Percentiles rank a stretch among this genome's conserved stretches.
phyloP scores from a whole-genome alignment of 768 basidiomycete species.

The Boletus rubropictus region DNA sequence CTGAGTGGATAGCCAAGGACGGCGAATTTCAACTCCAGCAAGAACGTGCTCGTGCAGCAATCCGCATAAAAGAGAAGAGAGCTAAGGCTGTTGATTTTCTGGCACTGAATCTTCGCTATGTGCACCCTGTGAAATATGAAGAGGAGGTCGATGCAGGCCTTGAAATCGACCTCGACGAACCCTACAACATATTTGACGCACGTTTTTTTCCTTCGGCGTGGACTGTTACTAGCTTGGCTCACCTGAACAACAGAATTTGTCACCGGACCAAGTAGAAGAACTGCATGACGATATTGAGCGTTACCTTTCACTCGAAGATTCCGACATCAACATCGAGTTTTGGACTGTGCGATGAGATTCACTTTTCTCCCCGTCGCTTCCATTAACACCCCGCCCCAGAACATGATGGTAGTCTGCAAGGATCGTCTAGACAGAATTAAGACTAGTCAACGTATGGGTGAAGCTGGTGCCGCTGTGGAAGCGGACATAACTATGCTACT shows the following conservation, averaged over 20 bases:
- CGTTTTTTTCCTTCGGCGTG: constrained; percentile 24
- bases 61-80: constrained; percentile 91
- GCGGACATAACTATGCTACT: constrained; percentile 76
- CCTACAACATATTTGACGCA: constrained; percentile 95
- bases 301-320: constrained; percentile 82
- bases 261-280: constrained; percentile 84
- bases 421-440: constrained; percentile 78
- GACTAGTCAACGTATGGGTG: constrained; percentile 52
- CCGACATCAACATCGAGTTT: constrained; percentile 86
- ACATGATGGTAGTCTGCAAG: constrained; percentile 97
- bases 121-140: constrained; percentile 68
- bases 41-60: constrained; percentile 82
- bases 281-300: constrained; percentile 91
- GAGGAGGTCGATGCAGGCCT: constrained; percentile 82
- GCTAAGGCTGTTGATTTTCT: constrained; percentile 99
- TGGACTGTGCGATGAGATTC: constrained; percentile 69
- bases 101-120: constrained; percentile 92
- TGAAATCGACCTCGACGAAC: constrained; percentile 97
- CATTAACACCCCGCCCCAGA: constrained; percentile 40
- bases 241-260: constrained; percentile 58
- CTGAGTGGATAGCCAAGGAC: constrained; percentile 95
- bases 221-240: neutral
- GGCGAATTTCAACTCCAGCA: constrained; percentile 97
- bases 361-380: neutral
- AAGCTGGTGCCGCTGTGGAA: constrained; percentile 77